phyloP scores from a whole-genome alignment of 306 rosid species.

The Ziziphus jujuba region DNA sequence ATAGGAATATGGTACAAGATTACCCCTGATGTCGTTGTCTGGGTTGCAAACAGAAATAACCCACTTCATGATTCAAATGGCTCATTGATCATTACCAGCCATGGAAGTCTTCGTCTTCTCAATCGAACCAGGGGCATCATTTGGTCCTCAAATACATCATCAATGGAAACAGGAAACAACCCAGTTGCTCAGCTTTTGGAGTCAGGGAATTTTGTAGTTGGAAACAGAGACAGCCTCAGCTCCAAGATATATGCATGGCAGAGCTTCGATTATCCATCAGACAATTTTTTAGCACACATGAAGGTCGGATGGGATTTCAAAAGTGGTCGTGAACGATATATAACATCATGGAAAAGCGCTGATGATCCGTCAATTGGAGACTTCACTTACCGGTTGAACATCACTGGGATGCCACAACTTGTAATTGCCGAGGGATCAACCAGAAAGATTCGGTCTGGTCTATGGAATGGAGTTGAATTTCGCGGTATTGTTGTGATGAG shows the following conservation, averaged over 20 bases:
- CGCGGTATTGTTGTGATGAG: background rate
- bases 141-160: too few relatives aligned
- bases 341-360: constrained; percentile 4
- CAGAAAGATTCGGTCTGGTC: constrained; percentile 4
- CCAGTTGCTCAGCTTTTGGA: constrained; percentile 33
- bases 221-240: constrained; percentile 5
- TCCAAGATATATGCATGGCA: constrained; percentile 28
- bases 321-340: background rate
- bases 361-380: constrained; percentile 2
- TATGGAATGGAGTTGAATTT: constrained; percentile 24
- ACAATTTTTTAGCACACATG: background rate
- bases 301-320: background rate
- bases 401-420: background rate
- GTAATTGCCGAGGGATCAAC: background rate
- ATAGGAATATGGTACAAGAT: too few relatives aligned
- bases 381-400: background rate
- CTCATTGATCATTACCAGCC: too few relatives aligned
- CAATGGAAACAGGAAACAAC: background rate
- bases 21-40: too few relatives aligned
- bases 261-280: constrained; percentile 8
- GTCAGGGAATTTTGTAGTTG: constrained; percentile 35
- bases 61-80: too few relatives aligned
- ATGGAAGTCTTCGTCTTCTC: too few relatives aligned
- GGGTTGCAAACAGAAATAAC: too few relatives aligned
- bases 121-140: too few relatives aligned